These are phyloP conservation scores for Trematosphaeria pertusa DNA, from an alignment of 2,329 filamentous ascomycete species.

Conservation along the genomic window DNA sequence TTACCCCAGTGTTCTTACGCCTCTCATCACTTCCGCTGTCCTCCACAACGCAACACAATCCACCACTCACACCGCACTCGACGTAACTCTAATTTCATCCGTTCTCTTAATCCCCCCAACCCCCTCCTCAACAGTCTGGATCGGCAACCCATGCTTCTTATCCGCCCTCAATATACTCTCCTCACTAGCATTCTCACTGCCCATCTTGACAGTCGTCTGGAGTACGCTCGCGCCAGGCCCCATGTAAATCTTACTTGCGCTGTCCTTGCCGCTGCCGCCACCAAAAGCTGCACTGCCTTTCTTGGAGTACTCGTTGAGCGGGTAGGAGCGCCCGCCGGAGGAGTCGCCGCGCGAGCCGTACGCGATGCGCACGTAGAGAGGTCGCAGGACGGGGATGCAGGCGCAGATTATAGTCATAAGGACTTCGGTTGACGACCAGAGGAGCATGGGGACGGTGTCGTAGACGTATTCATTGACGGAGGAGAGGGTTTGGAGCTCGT, in stretches of 20 bases:
- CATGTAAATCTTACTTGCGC: constrained; percentile 29
- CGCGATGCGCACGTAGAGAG: constrained; percentile 49
- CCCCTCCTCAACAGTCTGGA: constrained; percentile 1
- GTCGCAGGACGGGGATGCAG: constrained; percentile 57
- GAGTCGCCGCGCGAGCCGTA: constrained; percentile 30
- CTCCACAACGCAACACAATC: too few relatives aligned
- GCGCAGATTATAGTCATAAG: constrained; percentile 59
- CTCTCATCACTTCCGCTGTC: too few relatives aligned
- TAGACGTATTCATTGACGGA: constrained; percentile 40
- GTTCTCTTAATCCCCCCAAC: constrained; percentile 11
- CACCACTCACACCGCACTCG: too few relatives aligned
- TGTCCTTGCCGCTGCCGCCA: too few relatives aligned
- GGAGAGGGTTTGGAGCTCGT: constrained; percentile 35
- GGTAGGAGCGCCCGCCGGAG: constrained; percentile 24
- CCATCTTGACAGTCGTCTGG: constrained; percentile 29
- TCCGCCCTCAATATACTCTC: constrained; percentile 36
- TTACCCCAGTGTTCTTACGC: too few relatives aligned
- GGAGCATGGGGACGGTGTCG: constrained; percentile 38
- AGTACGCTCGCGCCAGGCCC: constrained; percentile 24
- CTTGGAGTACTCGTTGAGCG: constrained; percentile 26
- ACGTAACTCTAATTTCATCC: constrained; percentile 22
- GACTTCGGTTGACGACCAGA: constrained; percentile 48
- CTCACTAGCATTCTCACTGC: constrained; percentile 32
- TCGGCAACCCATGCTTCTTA: constrained; percentile 5
- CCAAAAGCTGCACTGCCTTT: constrained; percentile 10